A percentile compares a stretch with the other conserved stretches of the same genome.
Evolutionary conservation across 805 yeast genomes (phyloP).

Genomic region (Candida piceae): DNA sequence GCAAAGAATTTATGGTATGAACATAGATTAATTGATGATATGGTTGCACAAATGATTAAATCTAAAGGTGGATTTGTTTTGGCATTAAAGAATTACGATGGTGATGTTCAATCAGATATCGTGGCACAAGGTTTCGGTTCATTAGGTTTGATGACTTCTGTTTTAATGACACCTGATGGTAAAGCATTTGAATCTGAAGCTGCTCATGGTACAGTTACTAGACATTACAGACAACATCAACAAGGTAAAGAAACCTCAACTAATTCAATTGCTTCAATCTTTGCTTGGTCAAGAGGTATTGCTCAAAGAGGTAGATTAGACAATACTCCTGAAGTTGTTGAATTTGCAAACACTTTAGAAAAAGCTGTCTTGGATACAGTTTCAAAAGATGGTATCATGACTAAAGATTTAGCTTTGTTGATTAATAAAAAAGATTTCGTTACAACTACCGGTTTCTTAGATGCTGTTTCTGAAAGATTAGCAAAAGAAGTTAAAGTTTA

Average conservation of each 20-base stretch:
- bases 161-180: conserved; percentile 94
- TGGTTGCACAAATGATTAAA: conserved; percentile 98
- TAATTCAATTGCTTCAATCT: conserved; percentile 94
- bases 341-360: conserved; percentile 77
- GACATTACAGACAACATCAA: conserved; percentile 94
- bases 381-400: conserved; percentile 79
- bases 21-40: conserved; percentile 94
- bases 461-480: conserved; percentile 70
- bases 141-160: conserved; percentile 94
- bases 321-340: conserved; percentile 74
- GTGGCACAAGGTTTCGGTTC: conserved; percentile 99
- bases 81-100: conserved; percentile 97
- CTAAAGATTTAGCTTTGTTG: conserved; percentile 91
- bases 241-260: conserved; percentile 97
- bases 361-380: conserved; percentile 85
- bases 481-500: conserved; percentile 16
- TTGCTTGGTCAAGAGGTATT: conserved; percentile 94
- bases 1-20: conserved; percentile 88
- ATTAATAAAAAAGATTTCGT: conserved; percentile 86
- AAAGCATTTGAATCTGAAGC: conserved; percentile 95
- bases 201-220: conserved; percentile 98
- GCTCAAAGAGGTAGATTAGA: conserved; percentile 91
- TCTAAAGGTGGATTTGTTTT: conserved; percentile 92
- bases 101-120: conserved; percentile 94
- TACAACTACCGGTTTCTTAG: conserved; percentile 87